Conservation (phyloP, 2,329 filamentous ascomycete genomes). For the Aspergillus brunneoviolaceus region DNA sequence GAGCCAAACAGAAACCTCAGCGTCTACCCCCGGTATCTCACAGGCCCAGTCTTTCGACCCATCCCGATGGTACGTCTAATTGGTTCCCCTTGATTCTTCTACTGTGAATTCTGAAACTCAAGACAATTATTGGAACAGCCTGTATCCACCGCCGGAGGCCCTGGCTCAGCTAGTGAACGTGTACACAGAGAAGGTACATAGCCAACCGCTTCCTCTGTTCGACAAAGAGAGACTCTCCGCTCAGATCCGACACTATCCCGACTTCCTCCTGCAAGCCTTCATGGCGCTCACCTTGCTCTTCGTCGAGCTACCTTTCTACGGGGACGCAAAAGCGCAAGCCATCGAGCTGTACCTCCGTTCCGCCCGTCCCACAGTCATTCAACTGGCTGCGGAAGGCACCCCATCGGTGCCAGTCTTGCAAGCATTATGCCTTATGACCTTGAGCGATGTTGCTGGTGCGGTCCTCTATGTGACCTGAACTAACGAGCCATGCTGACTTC, state of each 20-base stretch:
- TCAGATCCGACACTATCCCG: not conserved
- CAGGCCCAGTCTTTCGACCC: not conserved
- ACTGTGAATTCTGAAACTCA: not conserved
- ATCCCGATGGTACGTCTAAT: not conserved
- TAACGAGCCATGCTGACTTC: not conserved
- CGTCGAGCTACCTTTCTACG: not conserved
- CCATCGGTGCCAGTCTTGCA: not conserved
- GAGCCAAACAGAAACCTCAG: not conserved
- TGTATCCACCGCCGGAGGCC: not conserved
- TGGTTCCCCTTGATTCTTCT: not conserved
- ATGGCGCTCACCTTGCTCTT: not conserved
- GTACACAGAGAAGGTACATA: not conserved
- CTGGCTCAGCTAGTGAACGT: not conserved
- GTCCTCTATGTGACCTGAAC: not conserved
- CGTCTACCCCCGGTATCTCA: not conserved
- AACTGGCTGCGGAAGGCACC: not conserved
- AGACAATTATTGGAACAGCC: not conserved
- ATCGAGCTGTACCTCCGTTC: not conserved
- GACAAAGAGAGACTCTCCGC: not conserved
- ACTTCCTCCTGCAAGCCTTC: not conserved
- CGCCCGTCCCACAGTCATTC: not conserved
- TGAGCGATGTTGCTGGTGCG: not conserved
- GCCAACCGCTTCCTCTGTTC: not conserved
- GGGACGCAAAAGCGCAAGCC: not conserved
- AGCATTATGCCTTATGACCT: not conserved